phyloP scores from a whole-genome alignment of 1,284 basidiomycete species.

The Psilocybe mexicana region DNA sequence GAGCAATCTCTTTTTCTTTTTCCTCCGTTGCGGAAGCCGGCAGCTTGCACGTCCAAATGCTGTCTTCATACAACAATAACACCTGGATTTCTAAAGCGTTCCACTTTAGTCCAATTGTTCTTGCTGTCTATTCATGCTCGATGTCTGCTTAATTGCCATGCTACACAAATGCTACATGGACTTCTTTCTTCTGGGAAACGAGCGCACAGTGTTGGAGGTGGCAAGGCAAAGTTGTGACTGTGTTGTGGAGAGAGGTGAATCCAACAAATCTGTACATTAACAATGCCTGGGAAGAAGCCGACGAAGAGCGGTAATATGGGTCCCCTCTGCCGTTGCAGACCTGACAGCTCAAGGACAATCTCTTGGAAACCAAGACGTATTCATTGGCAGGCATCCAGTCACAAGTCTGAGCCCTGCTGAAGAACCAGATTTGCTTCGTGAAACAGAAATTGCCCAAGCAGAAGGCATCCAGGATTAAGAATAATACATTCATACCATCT shows the following conservation, averaged over 20 bases:
- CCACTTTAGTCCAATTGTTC: too few relatives aligned
- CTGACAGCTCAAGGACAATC: constrained; percentile 50
- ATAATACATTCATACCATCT: background rate
- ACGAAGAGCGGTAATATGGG: background rate
- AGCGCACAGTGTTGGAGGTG: constrained; percentile 37
- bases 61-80: too few relatives aligned
- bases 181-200: constrained; percentile 49
- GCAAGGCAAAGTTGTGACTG: constrained; percentile 27
- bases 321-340: constrained; percentile 51
- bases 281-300: constrained; percentile 18
- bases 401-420: constrained; percentile 32
- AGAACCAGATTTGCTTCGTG: background rate
- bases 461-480: background rate
- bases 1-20: too few relatives aligned
- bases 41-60: too few relatives aligned
- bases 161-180: constrained; percentile 16
- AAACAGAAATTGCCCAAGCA: constrained; percentile 20
- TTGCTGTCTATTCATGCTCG: too few relatives aligned
- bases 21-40: too few relatives aligned
- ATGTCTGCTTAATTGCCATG: too few relatives aligned
- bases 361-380: constrained; percentile 55
- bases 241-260: constrained; percentile 28
- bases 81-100: too few relatives aligned
- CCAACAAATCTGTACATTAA: constrained; percentile 34
- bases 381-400: constrained; percentile 30